Evolutionary conservation across 164 flowering plant genomes (phyloP), one percentile per base, ranked within the genome.

Genomic region (Chimonanthus praecox): DNA sequence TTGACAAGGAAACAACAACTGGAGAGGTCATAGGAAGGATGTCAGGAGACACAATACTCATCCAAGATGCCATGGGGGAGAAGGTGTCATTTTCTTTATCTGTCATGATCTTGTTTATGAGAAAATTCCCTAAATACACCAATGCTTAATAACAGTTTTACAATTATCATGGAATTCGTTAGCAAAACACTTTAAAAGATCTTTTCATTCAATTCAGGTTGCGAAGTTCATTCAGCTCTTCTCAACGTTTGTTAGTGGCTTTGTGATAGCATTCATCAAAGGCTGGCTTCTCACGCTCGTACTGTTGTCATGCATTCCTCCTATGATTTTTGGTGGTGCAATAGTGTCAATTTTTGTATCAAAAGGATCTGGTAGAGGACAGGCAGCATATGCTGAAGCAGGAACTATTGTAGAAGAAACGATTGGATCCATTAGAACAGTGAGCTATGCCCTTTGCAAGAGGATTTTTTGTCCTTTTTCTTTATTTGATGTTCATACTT

Each of bases 51-150:
- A 85, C 94, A 13, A 67, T 85, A 67, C 89, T 89, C 73, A 87
- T 89, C 58, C 94, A 88, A 79, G 89, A 88, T n/a, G 88, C 91
- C 76, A 85, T 88, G 87, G 89, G 90, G 0, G 91, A 87, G 73
- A 86, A 83, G 86, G 89, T 86, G 48, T 4, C 9, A 47, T 60
- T 4, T 61, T 61, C 47, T 33, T 44, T 43, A 18, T 44, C 49
- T 68, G 60, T n/a, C 5, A 54, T 7, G 46, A 21, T 4, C 2
- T 33, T 33, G 6, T 15, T 44, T n/a, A 15, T 10, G 43, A 21
- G 21, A 49, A 54, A 10, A 44, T 44, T 10, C 3, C 16, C n/a
- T 54, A 54, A 11, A 54, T 6, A 54, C n/a, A 54, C 16, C 60
- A 11, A 3, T 11, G 5, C 11, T 54, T 54, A 54, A 54, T 54